These are phyloP conservation scores for Nemania serpens DNA, from an alignment of 2,329 filamentous ascomycete species.

Conservation along the genomic window DNA sequence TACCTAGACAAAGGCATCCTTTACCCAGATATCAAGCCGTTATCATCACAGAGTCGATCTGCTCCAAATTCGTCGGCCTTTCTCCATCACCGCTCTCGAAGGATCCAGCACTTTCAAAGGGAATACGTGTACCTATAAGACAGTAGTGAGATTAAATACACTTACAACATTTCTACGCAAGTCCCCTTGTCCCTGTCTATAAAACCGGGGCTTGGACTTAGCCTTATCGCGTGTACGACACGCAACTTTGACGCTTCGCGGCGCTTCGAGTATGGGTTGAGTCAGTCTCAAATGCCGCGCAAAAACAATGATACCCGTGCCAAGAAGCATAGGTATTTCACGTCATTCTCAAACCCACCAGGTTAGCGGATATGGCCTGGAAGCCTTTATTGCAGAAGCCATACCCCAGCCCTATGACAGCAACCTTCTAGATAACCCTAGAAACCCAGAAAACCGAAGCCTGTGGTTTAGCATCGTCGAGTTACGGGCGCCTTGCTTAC, in stretches of 20 bases:
- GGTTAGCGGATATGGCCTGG: too few species aligned
- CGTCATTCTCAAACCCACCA: too few species aligned
- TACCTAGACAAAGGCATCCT: neutral
- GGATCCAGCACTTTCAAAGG: neutral
- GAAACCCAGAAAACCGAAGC: too few species aligned
- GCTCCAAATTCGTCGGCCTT: neutral
- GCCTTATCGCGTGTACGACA: slow-evolving; percentile 6
- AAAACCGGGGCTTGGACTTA: neutral
- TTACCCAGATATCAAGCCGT: neutral
- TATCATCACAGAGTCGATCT: neutral
- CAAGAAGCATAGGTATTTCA: too few species aligned
- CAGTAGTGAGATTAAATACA: neutral
- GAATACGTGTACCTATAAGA: neutral
- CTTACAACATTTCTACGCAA: neutral
- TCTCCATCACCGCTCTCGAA: neutral
- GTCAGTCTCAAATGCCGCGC: too few species aligned
- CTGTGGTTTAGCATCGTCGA: too few species aligned
- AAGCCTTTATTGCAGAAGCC: too few species aligned
- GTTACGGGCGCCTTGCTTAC: slow-evolving; percentile 17
- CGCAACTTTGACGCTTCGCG: slow-evolving; percentile 7
- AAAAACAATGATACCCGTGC: too few species aligned
- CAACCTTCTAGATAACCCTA: too few species aligned
- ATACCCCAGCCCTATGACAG: too few species aligned
- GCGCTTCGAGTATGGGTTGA: neutral
- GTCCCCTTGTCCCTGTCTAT: slow-evolving; percentile 6